Evolutionary conservation across 148 eudicot species (phyloP).

Genomic region (Talinum fruticosum): DNA sequence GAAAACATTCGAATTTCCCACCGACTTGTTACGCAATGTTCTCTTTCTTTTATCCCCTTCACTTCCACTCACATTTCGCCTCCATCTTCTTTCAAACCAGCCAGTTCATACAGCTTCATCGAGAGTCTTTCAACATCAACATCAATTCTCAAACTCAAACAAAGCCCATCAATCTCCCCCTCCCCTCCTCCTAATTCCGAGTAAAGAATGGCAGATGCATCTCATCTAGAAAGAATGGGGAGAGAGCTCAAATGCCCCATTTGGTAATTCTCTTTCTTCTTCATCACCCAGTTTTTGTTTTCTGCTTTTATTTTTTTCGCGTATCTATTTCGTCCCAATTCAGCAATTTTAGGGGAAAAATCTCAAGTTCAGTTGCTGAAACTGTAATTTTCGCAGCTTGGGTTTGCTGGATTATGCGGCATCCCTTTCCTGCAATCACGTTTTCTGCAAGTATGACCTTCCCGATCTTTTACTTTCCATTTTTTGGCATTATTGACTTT

Average conservation of each 20-base stretch:
- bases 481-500: not conserved
- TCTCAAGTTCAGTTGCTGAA: not conserved
- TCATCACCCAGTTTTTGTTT: not conserved
- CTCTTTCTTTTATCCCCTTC: not conserved
- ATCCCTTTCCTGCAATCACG: slow-evolving; percentile 87
- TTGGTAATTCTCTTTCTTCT: slow-evolving; percentile 40
- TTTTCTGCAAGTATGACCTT: slow-evolving; percentile 74
- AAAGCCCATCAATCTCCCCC: not conserved
- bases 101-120: not conserved
- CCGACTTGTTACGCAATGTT: slow-evolving; percentile 38
- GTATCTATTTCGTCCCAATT: not conserved
- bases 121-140: not conserved
- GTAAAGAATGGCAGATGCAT: slow-evolving; percentile 53
- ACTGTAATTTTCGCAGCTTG: slow-evolving; percentile 46
- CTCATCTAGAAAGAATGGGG: slow-evolving; percentile 67
- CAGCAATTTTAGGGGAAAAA: not conserved
- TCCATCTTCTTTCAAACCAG: not conserved
- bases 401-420: slow-evolving; percentile 64
- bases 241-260: slow-evolving; percentile 89
- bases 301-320: not conserved
- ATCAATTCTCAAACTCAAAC: no score
- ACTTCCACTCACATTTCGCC: not conserved
- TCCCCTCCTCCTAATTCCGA: not conserved
- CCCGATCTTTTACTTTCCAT: not conserved
- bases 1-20: slow-evolving; percentile 24